Evolutionary conservation across 2,329 filamentous ascomycete genomes (phyloP).

Genomic region (Teratosphaeria gauchensis): DNA sequence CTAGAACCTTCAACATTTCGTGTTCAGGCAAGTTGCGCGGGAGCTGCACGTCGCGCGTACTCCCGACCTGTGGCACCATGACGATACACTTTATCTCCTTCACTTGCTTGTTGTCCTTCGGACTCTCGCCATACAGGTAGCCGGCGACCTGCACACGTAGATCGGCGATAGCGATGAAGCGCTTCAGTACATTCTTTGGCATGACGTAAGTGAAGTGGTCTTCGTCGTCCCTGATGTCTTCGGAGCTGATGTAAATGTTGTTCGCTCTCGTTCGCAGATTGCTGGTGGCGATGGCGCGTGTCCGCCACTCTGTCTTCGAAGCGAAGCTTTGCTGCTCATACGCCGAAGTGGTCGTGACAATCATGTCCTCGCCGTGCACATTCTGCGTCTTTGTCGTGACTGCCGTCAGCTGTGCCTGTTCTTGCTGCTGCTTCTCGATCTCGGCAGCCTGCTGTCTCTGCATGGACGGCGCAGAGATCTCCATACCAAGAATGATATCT

Average conservation of each 20-base stretch:
- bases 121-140: conserved; percentile 87
- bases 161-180: conserved; percentile 95
- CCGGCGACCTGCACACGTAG: conserved; percentile 92
- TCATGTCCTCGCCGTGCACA: conserved; percentile 91
- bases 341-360: conserved; percentile 94
- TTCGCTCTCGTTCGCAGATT: conserved; percentile 90
- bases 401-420: conserved; percentile 90
- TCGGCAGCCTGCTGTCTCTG: conserved; percentile 97
- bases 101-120: conserved; percentile 88
- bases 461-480: conserved; percentile 95
- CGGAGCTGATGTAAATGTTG: conserved; percentile 97
- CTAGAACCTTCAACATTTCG: conserved; percentile 75
- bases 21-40: conserved; percentile 85
- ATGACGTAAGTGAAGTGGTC: conserved; percentile 91
- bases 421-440: conserved; percentile 97
- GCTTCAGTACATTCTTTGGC: conserved; percentile 97
- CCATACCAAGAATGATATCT: conserved; percentile 98
- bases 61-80: conserved; percentile 94
- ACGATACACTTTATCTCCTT: conserved; percentile 96
- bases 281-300: conserved; percentile 88
- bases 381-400: conserved; percentile 99
- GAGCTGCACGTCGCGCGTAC: conserved; percentile 81
- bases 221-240: conserved; percentile 84
- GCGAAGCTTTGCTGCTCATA: conserved; percentile 97
- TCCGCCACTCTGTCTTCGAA: conserved; percentile 98